A percentile compares a stretch with the other conserved stretches of the same genome.
phyloP scores from a whole-genome alignment of 2,329 filamentous ascomycete genomes.

The Colletotrichum brevisporum region DNA sequence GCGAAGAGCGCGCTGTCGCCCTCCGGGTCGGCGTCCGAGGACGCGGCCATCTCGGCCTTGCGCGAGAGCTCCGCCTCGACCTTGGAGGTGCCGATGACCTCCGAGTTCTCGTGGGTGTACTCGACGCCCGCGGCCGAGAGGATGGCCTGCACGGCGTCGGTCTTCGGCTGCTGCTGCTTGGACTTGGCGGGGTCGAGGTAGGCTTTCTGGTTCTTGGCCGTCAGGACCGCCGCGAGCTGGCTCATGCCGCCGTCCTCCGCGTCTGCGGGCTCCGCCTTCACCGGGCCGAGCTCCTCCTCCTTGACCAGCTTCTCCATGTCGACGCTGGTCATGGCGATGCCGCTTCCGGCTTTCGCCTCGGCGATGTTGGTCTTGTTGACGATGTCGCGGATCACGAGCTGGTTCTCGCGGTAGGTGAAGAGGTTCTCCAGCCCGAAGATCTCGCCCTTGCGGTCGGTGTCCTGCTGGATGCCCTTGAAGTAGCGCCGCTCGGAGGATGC shows the following conservation, averaged over 20 bases:
- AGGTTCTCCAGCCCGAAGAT: conserved; percentile 93
- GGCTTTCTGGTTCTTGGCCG: conserved; percentile 49
- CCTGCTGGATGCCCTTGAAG: conserved; percentile 93
- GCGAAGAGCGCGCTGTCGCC: conserved; percentile 72
- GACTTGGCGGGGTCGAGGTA: conserved; percentile 59
- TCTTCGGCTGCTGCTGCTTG: conserved; percentile 63
- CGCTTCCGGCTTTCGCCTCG: conserved; percentile 88
- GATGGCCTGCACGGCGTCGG: conserved; percentile 89
- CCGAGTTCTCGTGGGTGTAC: conserved; percentile 96
- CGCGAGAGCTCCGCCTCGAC: conserved; percentile 89
- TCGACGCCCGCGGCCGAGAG: conserved; percentile 89
- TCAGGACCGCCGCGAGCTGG: conserved; percentile 65
- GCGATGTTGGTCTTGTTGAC: conserved; percentile 99
- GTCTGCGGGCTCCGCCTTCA: conserved; percentile 59
- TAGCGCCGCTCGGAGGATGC: conserved; percentile 93
- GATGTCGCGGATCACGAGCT: conserved; percentile 90
- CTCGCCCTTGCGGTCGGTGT: conserved; percentile 86
- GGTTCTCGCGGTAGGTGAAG: conserved; percentile 84
- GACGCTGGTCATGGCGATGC: conserved; percentile 83
- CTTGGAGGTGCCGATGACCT: conserved; percentile 92
- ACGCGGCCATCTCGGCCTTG: conserved; percentile 75
- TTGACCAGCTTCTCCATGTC: conserved; percentile 75
- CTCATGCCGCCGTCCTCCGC: conserved; percentile 76
- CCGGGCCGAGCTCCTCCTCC: conserved; percentile 56
- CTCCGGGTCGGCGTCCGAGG: conserved; percentile 58